phyloP scores from a whole-genome alignment of 371 early-diverging fungal species.

The Actinomortierella wolfii region DNA sequence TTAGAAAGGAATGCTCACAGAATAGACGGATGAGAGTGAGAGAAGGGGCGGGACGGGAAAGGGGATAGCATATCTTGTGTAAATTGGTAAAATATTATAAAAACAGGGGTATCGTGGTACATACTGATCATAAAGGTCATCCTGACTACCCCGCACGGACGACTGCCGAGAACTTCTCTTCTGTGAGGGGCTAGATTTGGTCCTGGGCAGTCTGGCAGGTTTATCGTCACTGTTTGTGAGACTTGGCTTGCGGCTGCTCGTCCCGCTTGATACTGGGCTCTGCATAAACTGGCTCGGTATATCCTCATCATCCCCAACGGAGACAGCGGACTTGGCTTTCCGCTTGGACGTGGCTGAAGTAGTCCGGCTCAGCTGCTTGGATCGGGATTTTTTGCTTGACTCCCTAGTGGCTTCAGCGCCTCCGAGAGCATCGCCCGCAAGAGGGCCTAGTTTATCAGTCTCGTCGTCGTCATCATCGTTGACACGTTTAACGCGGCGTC shows the following conservation, averaged over 20 bases:
- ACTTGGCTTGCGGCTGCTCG: slow-evolving; percentile 23
- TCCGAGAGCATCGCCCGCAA: background rate
- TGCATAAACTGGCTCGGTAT: background rate
- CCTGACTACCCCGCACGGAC: slow-evolving; percentile 10
- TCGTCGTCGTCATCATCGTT: slow-evolving; percentile 7
- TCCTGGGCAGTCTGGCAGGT: too few species aligned
- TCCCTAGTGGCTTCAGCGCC: slow-evolving; percentile 12
- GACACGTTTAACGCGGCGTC: background rate
- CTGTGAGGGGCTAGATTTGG: too few species aligned
- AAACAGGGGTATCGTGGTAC: background rate
- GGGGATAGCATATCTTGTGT: too few species aligned
- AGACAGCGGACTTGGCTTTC: slow-evolving; percentile 9
- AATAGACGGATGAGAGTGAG: background rate
- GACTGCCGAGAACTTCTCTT: slow-evolving; percentile 1
- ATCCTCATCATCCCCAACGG: slow-evolving; percentile 1
- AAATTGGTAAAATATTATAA: too few species aligned
- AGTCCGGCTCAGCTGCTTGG: slow-evolving; percentile 1
- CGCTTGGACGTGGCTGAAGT: slow-evolving; percentile 4
- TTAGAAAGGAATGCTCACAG: too few species aligned
- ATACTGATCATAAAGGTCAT: slow-evolving; percentile 26
- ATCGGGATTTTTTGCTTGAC: background rate
- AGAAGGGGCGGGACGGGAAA: background rate
- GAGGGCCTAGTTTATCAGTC: background rate
- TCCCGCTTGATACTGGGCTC: slow-evolving; percentile 7
- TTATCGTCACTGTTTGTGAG: background rate